Conservation (phyloP, 1,139 yeast species). For the Chernovozyma sophiae-reginae region DNA sequence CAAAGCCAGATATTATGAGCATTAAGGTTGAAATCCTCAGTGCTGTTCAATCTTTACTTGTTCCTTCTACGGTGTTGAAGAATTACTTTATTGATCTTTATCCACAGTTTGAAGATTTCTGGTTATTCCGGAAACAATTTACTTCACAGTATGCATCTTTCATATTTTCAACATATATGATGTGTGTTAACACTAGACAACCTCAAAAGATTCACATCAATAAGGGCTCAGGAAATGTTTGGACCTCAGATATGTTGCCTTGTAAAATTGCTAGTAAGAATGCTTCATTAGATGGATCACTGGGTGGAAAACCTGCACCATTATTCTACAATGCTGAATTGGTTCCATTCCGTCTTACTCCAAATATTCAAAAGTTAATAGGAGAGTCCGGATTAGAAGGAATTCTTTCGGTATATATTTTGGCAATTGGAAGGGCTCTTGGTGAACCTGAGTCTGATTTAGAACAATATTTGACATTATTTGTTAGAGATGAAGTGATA, state of each 20-base stretch:
- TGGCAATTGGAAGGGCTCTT: constrained; percentile 83
- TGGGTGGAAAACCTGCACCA: constrained; percentile 68
- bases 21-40: constrained; percentile 86
- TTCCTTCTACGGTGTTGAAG: constrained; percentile 81
- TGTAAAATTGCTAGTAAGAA: constrained; percentile 66
- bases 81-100: constrained; percentile 61
- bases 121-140: constrained; percentile 95
- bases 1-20: constrained; percentile 87
- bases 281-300: constrained; percentile 54
- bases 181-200: constrained; percentile 89
- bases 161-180: constrained; percentile 87
- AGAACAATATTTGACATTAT: constrained; percentile 82
- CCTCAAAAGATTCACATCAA: constrained; percentile 91
- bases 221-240: constrained; percentile 78
- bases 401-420: constrained; percentile 76
- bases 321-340: constrained; percentile 90
- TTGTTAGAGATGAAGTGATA: constrained; percentile 91
- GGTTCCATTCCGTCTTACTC: constrained; percentile 95
- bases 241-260: constrained; percentile 96
- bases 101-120: constrained; percentile 85
- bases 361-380: constrained; percentile 87
- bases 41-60: constrained; percentile 81
- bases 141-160: constrained; percentile 95
- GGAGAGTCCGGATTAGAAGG: constrained; percentile 95
- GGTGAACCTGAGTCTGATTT: constrained; percentile 88